Percentiles rank a stretch among this genome's conserved stretches.
These are phyloP conservation scores for Gossypium lobatum DNA, from an alignment of 441 rosid species.

Conservation along the genomic window DNA sequence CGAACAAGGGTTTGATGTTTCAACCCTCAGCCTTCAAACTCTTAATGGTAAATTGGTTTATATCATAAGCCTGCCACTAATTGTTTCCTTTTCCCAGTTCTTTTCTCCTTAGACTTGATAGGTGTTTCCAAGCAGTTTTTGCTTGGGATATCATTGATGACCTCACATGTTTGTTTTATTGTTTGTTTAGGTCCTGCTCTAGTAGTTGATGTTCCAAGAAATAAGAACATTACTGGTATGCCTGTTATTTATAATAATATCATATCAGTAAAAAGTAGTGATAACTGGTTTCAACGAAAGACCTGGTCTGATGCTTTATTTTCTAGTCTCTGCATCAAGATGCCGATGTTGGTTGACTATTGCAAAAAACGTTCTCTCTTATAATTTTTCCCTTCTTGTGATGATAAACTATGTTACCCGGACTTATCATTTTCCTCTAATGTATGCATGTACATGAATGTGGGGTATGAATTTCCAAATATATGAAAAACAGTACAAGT, in stretches of 20 bases:
- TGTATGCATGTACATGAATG: not conserved
- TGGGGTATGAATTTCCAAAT: not conserved
- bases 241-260: not conserved
- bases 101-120: no score
- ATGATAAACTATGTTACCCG: not conserved
- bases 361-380: not conserved
- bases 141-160: not conserved
- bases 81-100: not conserved
- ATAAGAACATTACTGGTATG: slow-evolving; percentile 53
- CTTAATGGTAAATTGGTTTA: slow-evolving; percentile 30
- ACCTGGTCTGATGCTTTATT: no score
- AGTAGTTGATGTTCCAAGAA: slow-evolving; percentile 52
- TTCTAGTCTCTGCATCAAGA: not conserved
- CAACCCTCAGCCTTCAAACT: slow-evolving; percentile 44
- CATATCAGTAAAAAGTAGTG: no score
- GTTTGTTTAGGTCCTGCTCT: slow-evolving; percentile 42
- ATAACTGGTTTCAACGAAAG: no score
- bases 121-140: not conserved
- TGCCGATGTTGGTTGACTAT: not conserved
- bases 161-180: not conserved
- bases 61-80: not conserved
- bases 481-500: not conserved
- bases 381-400: no score
- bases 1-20: slow-evolving; percentile 55
- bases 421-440: not conserved